Evolutionary conservation across 2,329 filamentous ascomycete genomes (phyloP).

Genomic region (Aspergillus ochraceoroseus): DNA sequence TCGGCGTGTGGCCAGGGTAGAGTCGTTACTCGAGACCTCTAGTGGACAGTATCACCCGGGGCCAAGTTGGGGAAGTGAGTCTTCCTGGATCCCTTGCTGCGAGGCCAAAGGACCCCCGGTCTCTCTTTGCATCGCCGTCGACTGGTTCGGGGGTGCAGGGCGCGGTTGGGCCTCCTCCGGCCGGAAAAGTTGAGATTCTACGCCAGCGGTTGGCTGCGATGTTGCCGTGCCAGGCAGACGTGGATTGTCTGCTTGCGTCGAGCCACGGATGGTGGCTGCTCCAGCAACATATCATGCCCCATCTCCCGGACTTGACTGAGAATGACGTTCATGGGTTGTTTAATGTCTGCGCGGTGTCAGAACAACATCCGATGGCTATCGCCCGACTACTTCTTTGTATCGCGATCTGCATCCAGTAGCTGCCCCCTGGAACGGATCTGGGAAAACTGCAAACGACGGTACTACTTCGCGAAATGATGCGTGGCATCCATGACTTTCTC

Average conservation of each 20-base stretch:
- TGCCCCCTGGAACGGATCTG: background rate
- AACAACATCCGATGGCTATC: background rate
- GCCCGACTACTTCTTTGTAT: background rate
- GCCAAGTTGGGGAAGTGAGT: background rate
- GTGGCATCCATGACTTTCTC: background rate
- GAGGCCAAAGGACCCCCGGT: background rate
- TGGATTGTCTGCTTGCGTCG: conserved; percentile 1
- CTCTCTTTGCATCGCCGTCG: background rate
- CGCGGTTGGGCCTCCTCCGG: background rate
- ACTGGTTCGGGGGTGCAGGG: background rate
- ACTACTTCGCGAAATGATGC: background rate
- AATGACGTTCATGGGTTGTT: background rate
- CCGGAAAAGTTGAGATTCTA: background rate
- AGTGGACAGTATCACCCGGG: background rate
- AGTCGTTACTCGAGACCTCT: conserved; percentile 1
- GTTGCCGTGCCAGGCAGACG: conserved; percentile 2
- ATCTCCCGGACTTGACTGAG: background rate
- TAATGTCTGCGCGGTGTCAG: background rate
- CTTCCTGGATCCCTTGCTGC: background rate
- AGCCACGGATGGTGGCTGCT: conserved; percentile 3
- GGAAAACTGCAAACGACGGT: background rate
- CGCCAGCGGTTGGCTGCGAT: conserved; percentile 1
- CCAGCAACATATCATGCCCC: conserved; percentile 2
- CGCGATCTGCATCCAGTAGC: conserved; percentile 6
- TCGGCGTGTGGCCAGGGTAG: background rate